Base-by-base conservation (phyloP, 345 rosid genomes). In the Rhodomyrtus tomentosa region DNA sequence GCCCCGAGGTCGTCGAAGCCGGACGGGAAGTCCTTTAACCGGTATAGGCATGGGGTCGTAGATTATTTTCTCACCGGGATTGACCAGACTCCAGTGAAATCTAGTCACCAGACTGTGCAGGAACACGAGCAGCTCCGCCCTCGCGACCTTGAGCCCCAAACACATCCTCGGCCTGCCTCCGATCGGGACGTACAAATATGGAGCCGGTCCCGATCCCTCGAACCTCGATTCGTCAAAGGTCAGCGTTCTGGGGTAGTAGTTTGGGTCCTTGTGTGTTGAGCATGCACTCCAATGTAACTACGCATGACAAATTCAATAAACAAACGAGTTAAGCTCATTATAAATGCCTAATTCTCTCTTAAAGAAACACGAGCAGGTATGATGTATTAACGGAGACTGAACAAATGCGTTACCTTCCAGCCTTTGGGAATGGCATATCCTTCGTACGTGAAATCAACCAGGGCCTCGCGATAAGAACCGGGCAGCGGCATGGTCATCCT, bases 341-440 rank as follows among this genome's bases (percentile, higher is more conserved):
- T 22, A 20, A 21, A 21, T 54, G 56, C 4, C 56, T 24, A 54
- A 1, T 25, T 20, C 56, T 40, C 45, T 40, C 5, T 3, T n/a
- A n/a, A n/a, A 12, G 12, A 15, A 5, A 50, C 51, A 50, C 12
- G 12, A 50, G 51, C 51, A 50, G 51, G 51, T 50, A 12, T 50
- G 59, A 55, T 9, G 59, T 24, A 54, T 54, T 54, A 21, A 21
- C 56, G n/a, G 56, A 54, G 56, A 54, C 22, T 22, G 56, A 55
- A 22, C 58, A 22, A 2, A 55, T 22, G 36, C 62, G 22, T 55
- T 85, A 88, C 89, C 89, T 88, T 88, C 83, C 84, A 85, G 50
- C 89, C 89, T 74, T 84, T 85, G n/a, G 89, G 89, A 53, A 88
- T 88, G 36, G 86, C 84, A 32, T 88, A 83, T 40, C 86, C 87